Evolutionary conservation across 345 rosid genomes (phyloP), one percentile per base, ranked within the genome.

Genomic region (Balakata baccata): DNA sequence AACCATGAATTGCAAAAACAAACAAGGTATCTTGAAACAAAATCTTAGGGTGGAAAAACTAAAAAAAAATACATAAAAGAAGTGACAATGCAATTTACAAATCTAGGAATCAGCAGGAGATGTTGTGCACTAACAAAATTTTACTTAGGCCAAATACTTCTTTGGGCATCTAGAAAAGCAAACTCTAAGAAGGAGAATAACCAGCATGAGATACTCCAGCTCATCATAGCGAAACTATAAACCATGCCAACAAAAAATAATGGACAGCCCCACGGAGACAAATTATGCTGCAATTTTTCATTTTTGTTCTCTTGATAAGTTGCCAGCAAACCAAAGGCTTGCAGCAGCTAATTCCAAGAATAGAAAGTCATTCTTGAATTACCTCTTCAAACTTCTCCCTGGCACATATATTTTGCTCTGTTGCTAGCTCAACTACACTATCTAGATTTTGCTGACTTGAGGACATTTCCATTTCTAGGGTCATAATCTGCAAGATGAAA

Each of bases 341-440:
- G 34, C 29, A 64, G 68, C 25, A 41, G 34, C 7, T 46, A 10
- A 38, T 65, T 43, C 52, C 13, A 11, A 65, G 25, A 64, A 46
- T 12, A 14, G 53, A 65, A 65, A n/a, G 41, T 43, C 68, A 64
- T 41, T 43, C 9, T 29, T 29, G 9, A 17, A 74, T 74, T 89
- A 93, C 98, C 97, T 89, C 92, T 74, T 84, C 91, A 81, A 85
- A 58, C 74, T 87, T 88, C 83, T 86, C 87, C 69, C 57, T 81
- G 12, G 87, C 91, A 80, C 82, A 81, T 69, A 76, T 70, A 60
- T 76, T 85, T 77, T 87, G 89, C 84, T 89, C 87, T 16, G 88
- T 84, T 49, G 89, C 89, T 68, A 83, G 72, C 54, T 83, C 84
- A 66, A 79, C 87, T 58, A 85, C 74, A 76, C 72, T 83, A 61